Conservation (phyloP, 2,329 filamentous ascomycete species). For the Zasmidium citrigriseum region DNA sequence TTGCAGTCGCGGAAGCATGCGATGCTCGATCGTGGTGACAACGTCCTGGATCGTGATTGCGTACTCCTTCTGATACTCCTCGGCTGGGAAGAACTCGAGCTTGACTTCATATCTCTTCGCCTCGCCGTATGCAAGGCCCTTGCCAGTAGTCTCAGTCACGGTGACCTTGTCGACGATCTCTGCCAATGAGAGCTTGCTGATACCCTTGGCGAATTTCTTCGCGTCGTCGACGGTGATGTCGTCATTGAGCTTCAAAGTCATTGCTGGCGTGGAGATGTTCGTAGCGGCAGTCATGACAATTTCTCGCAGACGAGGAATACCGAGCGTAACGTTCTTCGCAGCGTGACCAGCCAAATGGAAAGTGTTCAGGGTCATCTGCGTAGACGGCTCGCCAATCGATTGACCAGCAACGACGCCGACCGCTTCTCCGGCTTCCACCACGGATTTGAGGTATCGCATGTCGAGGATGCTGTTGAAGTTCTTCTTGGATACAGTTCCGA, state of each 20-base stretch:
- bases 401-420: conserved; percentile 96
- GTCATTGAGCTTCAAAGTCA: conserved; percentile 78
- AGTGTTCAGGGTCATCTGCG: conserved; percentile 98
- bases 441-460: conserved; percentile 87
- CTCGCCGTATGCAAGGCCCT: conserved; percentile 65
- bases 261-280: conserved; percentile 84
- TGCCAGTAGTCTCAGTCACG: conserved; percentile 77
- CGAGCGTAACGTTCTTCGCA: conserved; percentile 96
- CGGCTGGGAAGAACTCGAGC: conserved; percentile 78
- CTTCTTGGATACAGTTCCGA: conserved; percentile 57
- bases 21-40: conserved; percentile 73
- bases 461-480: conserved; percentile 82
- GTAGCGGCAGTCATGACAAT: conserved; percentile 96
- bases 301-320: conserved; percentile 95
- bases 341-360: conserved; percentile 99
- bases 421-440: conserved; percentile 93
- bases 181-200: conserved; percentile 80
- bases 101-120: conserved; percentile 85
- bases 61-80: conserved; percentile 84
- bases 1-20: conserved; percentile 73
- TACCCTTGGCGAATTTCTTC: conserved; percentile 84
- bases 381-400: conserved; percentile 94
- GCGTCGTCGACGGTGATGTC: conserved; percentile 69
- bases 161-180: conserved; percentile 80
- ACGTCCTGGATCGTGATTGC: conserved; percentile 80